Conservation (phyloP, 495 filamentous ascomycete species). For the Hypoxylon rickii region DNA sequence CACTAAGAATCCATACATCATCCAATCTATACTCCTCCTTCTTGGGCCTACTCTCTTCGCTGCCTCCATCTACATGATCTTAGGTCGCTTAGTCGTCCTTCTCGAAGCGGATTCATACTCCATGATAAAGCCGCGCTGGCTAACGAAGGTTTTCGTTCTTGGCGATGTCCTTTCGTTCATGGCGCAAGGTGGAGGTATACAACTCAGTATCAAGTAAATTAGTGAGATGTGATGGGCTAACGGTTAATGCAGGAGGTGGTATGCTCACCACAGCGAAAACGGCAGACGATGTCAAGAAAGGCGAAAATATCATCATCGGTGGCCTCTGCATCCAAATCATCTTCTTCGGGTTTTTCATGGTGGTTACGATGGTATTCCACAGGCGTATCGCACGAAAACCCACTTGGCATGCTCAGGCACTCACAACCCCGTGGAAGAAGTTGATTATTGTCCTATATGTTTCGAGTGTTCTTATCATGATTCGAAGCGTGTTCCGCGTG, state of each 20-base stretch:
- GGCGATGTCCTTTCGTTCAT: conserved; percentile 45
- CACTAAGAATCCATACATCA: conserved; percentile 48
- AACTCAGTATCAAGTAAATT: not conserved
- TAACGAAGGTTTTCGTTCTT: conserved; percentile 50
- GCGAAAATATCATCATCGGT: conserved; percentile 49
- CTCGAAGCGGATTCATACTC: conserved; percentile 43
- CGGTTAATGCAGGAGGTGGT: conserved; percentile 28
- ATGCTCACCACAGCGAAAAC: conserved; percentile 36
- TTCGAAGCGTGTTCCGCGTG: conserved; percentile 61
- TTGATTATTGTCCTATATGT: conserved; percentile 58
- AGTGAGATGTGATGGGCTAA: not conserved
- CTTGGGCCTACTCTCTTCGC: conserved; percentile 57
- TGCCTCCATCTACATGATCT: conserved; percentile 60
- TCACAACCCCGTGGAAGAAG: conserved; percentile 49
- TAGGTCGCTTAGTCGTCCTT: conserved; percentile 50
- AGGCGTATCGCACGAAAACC: conserved; percentile 21
- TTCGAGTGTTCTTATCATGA: conserved; percentile 58
- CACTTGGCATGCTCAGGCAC: conserved; percentile 4
- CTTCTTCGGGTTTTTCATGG: conserved; percentile 57
- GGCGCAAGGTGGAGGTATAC: conserved; percentile 27
- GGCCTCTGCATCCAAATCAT: conserved; percentile 53
- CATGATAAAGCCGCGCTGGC: conserved; percentile 44
- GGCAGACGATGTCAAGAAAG: conserved; percentile 34
- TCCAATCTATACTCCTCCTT: conserved; percentile 53
- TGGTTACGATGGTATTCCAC: conserved; percentile 48